A percentile compares a stretch with the other conserved stretches of the same genome.
phyloP scores from a whole-genome alignment of 1,284 basidiomycete species.

The Fistulinella cinereoalba region DNA sequence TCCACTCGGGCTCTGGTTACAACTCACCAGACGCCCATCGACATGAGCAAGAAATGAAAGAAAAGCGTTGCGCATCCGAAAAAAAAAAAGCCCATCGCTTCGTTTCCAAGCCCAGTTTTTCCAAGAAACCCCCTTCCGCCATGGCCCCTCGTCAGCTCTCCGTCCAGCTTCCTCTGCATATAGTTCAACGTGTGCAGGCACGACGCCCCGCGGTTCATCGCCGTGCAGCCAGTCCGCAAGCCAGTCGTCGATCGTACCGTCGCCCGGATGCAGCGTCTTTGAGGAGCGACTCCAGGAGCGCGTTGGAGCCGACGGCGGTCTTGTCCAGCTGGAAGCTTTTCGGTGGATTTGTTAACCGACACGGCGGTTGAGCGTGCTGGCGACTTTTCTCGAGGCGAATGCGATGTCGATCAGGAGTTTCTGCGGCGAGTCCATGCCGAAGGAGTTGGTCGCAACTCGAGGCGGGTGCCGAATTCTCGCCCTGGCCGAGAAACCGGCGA shows the following conservation, averaged over 20 bases:
- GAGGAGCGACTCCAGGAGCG: slow-evolving; percentile 4
- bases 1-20: too few relatives aligned
- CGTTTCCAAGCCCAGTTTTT: not conserved
- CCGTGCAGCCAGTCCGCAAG: slow-evolving; percentile 7
- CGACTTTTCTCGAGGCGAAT: slow-evolving; percentile 1
- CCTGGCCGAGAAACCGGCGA: too few relatives aligned
- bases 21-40: not conserved
- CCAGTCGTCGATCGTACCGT: not conserved
- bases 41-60: slow-evolving; percentile 1
- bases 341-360: slow-evolving; percentile 1
- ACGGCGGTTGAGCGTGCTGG: not conserved
- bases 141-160: not conserved
- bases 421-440: not conserved
- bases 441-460: not conserved
- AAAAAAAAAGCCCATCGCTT: slow-evolving; percentile 2
- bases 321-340: slow-evolving; percentile 8
- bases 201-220: slow-evolving; percentile 1
- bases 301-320: slow-evolving; percentile 3
- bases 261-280: not conserved
- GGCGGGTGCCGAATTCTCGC: too few relatives aligned
- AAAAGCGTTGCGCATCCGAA: not conserved
- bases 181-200: slow-evolving; percentile 4
- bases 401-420: slow-evolving; percentile 7
- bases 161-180: slow-evolving; percentile 1
- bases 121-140: not conserved